phyloP scores from a whole-genome alignment of 306 rosid genomes.

The Medicago truncatula region MtrunA17r5.0-ANR NC_053048.1:37051001-37051500 shows the following conservation, averaged over 20 bases:
- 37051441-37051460: too few relatives aligned
- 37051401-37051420: too few relatives aligned
- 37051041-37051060: neutral
- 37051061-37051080: slow-evolving; percentile 49
- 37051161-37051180: slow-evolving; percentile 48
- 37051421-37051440: neutral
- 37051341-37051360: neutral
- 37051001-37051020: neutral
- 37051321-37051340: neutral
- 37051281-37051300: neutral
- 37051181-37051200: slow-evolving; percentile 29
- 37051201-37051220: neutral
- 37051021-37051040: neutral
- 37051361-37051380: slow-evolving; percentile 22
- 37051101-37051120: slow-evolving; percentile 41
- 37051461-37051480: too few relatives aligned
- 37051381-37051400: neutral
- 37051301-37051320: neutral
- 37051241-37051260: slow-evolving; percentile 30
- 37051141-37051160: slow-evolving; percentile 36
- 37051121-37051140: slow-evolving; percentile 37
- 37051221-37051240: neutral
- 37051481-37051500: too few relatives aligned
- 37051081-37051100: slow-evolving; percentile 41
- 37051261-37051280: neutral